A percentile compares a stretch with the other conserved stretches of the same genome.
phyloP scores from a whole-genome alignment of 495 filamentous ascomycete species.

The Neurospora sublineolata region DNA sequence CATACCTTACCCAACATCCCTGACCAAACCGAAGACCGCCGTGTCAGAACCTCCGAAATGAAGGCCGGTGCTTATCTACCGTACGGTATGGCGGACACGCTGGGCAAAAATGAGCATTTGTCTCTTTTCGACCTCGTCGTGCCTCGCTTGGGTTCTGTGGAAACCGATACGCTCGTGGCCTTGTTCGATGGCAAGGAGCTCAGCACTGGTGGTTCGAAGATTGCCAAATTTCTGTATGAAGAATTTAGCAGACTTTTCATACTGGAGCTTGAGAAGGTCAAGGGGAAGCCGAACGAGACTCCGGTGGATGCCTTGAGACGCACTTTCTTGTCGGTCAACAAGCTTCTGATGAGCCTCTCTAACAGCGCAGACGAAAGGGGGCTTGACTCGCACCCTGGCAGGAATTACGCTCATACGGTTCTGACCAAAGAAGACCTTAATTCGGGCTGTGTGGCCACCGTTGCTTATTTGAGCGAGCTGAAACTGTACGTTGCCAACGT shows the following conservation, averaged over 20 bases:
- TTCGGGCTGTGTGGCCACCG: constrained; percentile 84
- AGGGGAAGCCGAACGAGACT: constrained; percentile 45
- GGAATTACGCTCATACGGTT: constrained; percentile 26
- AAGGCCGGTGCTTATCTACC: constrained; percentile 65
- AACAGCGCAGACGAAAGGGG: constrained; percentile 65
- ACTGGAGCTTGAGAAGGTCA: constrained; percentile 64
- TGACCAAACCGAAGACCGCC: constrained; percentile 87
- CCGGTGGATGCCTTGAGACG: constrained; percentile 75
- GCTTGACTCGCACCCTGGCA: constrained; percentile 43
- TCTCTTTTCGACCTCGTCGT: constrained; percentile 98
- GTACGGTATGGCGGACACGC: constrained; percentile 96
- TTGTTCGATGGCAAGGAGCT: constrained; percentile 89
- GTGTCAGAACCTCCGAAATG: constrained; percentile 91
- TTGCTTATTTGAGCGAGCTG: constrained; percentile 77
- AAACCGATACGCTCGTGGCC: constrained; percentile 80
- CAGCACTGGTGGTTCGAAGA: constrained; percentile 78
- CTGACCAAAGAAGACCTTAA: constrained; percentile 78
- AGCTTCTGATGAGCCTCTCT: constrained; percentile 82
- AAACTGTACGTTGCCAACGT: constrained; percentile 92
- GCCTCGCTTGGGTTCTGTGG: constrained; percentile 80
- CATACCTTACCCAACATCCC: constrained; percentile 78
- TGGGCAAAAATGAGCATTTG: constrained; percentile 85
- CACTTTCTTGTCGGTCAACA: constrained; percentile 82
- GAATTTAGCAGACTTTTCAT: constrained; percentile 78
- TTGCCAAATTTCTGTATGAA: constrained; percentile 93